A percentile compares a stretch with the other conserved stretches of the same genome.
Conservation (phyloP, 2,329 filamentous ascomycete species). For the Alternaria ventricosa region DNA sequence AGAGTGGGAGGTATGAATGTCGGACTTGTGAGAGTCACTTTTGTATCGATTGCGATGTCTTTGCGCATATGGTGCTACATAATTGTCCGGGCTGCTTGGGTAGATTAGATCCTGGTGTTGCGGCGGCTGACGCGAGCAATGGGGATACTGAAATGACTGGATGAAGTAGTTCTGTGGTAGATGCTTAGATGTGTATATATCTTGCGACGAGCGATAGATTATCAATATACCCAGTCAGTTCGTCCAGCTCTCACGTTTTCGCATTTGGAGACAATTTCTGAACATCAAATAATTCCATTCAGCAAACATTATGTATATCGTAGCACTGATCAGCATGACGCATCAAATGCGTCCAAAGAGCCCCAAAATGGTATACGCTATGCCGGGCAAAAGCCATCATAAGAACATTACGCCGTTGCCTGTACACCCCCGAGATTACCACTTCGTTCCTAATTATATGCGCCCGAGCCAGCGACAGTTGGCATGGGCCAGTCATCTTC, state of each 20-base stretch:
- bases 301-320: constrained; percentile 46
- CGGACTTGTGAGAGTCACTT: constrained; percentile 88
- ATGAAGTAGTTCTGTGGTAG: not conserved
- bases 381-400: constrained; percentile 45
- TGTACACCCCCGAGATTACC: constrained; percentile 25
- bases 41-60: constrained; percentile 97
- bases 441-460: constrained; percentile 41
- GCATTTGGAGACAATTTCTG: not conserved
- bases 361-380: constrained; percentile 49
- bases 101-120: constrained; percentile 26
- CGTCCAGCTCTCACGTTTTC: not conserved
- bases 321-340: constrained; percentile 37
- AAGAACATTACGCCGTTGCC: constrained; percentile 42
- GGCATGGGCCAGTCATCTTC: constrained; percentile 93
- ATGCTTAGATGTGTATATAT: not conserved
- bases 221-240: not conserved
- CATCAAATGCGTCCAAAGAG: constrained; percentile 34
- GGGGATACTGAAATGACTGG: constrained; percentile 42
- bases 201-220: not conserved
- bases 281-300: constrained; percentile 11
- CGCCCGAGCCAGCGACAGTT: constrained; percentile 46
- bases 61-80: constrained; percentile 90
- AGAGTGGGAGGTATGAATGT: constrained; percentile 88
- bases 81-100: constrained; percentile 91
- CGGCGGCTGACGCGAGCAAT: constrained; percentile 13